These are phyloP conservation scores for Cryptococcus sp. DNA, from an alignment of 1,284 basidiomycete species.

Conservation along the genomic window DNA sequence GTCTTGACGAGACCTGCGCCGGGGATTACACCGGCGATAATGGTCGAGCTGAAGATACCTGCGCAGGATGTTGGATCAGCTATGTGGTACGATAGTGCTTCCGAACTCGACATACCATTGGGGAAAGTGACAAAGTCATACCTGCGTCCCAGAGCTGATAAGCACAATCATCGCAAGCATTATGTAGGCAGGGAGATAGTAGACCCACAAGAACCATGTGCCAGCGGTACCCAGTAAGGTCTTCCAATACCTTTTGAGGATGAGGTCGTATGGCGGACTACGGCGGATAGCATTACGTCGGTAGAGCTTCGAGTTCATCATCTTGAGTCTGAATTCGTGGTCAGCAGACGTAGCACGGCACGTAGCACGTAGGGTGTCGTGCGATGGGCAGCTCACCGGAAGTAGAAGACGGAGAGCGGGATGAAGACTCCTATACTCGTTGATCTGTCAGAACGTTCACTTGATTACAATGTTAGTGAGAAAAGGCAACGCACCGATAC, in stretches of 20 bases:
- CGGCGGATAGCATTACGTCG: slow-evolving; percentile 66
- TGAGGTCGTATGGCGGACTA: slow-evolving; percentile 55
- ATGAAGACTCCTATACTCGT: slow-evolving; percentile 58
- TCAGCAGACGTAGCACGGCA: no score
- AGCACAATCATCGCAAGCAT: not conserved
- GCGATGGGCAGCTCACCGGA: slow-evolving; percentile 22
- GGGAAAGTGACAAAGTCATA: slow-evolving; percentile 77
- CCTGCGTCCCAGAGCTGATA: not conserved
- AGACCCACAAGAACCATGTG: slow-evolving; percentile 64
- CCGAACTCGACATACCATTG: slow-evolving; percentile 63
- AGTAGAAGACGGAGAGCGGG: slow-evolving; percentile 65
- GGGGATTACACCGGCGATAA: slow-evolving; percentile 63
- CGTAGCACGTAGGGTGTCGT: no score
- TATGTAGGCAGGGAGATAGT: not conserved
- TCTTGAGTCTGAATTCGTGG: slow-evolving; percentile 65
- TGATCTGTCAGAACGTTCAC: no score
- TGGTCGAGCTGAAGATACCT: slow-evolving; percentile 57
- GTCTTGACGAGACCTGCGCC: slow-evolving; percentile 61
- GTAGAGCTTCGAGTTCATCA: slow-evolving; percentile 69
- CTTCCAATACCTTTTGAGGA: slow-evolving; percentile 69
- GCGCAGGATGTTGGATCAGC: not conserved
- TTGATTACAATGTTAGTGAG: no score
- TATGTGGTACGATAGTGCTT: slow-evolving; percentile 48
- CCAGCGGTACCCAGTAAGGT: slow-evolving; percentile 68
- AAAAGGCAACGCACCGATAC: slow-evolving; percentile 54